phyloP scores from a whole-genome alignment of 345 rosid species.

The Chamaenerion angustifolium region DNA sequence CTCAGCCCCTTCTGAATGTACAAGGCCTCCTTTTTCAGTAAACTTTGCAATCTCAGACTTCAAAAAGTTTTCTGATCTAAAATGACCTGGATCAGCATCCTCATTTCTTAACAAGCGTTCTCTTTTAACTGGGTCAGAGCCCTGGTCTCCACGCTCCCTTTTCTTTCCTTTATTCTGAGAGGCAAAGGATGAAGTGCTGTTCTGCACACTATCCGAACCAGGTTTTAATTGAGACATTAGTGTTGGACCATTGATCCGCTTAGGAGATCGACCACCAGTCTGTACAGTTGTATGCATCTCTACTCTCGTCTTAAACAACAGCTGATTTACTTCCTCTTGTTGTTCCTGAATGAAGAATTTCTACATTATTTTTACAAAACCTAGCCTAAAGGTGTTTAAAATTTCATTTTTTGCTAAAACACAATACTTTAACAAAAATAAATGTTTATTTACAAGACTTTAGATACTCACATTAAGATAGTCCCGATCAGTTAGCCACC shows the following conservation, averaged over 20 bases:
- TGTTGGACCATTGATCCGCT: slow-evolving; percentile 12
- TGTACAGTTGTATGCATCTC: slow-evolving; percentile 74
- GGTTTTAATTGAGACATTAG: slow-evolving; percentile 37
- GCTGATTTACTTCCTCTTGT: slow-evolving; percentile 50
- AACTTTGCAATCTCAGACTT: slow-evolving; percentile 60
- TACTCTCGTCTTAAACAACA: slow-evolving; percentile 43
- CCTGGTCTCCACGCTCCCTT: slow-evolving; percentile 76
- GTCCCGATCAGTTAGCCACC: slow-evolving; percentile 96
- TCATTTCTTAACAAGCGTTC: slow-evolving; percentile 46
- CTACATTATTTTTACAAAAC: no score
- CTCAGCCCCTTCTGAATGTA: slow-evolving; percentile 68
- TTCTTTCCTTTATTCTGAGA: slow-evolving; percentile 83
- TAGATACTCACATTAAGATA: slow-evolving; percentile 57
- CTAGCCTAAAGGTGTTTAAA: no score
- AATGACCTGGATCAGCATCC: slow-evolving; percentile 43
- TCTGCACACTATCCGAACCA: slow-evolving; percentile 54
- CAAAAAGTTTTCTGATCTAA: slow-evolving; percentile 38
- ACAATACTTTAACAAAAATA: no score
- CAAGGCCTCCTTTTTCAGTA: slow-evolving; percentile 69
- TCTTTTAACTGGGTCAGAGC: slow-evolving; percentile 51
- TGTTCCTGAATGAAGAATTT: background rate
- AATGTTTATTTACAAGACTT: no score
- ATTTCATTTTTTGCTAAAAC: no score
- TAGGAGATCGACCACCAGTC: slow-evolving; percentile 75
- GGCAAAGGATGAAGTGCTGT: slow-evolving; percentile 28